Percentiles rank a stretch among this genome's conserved stretches.
Conservation (phyloP, 805 yeast genomes). For the Yamadazyma nakazawae region DNA sequence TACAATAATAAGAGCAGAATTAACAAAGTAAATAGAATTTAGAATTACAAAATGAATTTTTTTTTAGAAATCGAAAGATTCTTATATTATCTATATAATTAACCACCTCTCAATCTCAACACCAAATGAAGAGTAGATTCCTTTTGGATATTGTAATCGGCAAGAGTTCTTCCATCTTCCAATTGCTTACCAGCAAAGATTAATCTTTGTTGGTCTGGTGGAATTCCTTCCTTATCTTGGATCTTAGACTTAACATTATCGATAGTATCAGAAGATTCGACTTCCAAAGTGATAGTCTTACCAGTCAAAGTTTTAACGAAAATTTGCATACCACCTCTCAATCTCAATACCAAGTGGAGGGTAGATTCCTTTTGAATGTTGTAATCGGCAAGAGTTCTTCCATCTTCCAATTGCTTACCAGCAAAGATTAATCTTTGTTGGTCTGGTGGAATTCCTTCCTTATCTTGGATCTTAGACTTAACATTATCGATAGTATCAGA, state of each 20-base stretch:
- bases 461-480: conserved; percentile 94
- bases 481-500: conserved; percentile 97
- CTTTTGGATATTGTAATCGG: conserved; percentile 97
- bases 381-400: conserved; percentile 94
- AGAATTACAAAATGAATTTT: too few species aligned
- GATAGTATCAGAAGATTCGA: conserved; percentile 94
- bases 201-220: conserved; percentile 96
- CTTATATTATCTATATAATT: conserved; percentile 7
- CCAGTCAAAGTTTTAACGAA: conserved; percentile 36
- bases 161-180: conserved; percentile 92
- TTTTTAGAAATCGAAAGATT: not conserved
- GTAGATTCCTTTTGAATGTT: conserved; percentile 98
- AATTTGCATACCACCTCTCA: conserved; percentile 82
- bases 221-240: conserved; percentile 96
- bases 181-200: conserved; percentile 97
- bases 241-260: conserved; percentile 96
- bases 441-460: conserved; percentile 97
- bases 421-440: conserved; percentile 97
- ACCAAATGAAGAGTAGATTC: conserved; percentile 95
- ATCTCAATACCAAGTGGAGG: conserved; percentile 89
- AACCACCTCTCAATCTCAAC: conserved; percentile 95
- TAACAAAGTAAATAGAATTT: conserved; percentile 10
- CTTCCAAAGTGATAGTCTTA: conserved; percentile 78
- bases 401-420: conserved; percentile 95
- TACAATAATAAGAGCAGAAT: conserved; percentile 43